Conservation (phyloP, 2,329 filamentous ascomycete genomes). For the Colletotrichum cordylinicola region DNA sequence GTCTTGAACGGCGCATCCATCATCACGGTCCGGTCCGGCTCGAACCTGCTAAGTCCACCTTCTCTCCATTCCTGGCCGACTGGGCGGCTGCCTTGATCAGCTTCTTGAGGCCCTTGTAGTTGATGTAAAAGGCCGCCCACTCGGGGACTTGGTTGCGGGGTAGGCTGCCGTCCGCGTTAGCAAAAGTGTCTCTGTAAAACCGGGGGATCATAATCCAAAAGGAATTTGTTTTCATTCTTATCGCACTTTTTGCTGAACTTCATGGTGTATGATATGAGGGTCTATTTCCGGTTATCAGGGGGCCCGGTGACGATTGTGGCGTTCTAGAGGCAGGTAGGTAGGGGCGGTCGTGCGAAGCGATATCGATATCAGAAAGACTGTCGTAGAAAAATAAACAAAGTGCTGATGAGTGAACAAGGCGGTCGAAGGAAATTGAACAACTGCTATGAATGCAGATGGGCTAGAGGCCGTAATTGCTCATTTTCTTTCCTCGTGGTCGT, state of each 20-base stretch:
- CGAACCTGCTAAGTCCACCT: slow-evolving; percentile 88
- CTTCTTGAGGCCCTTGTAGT: slow-evolving; percentile 94
- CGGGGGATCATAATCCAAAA: neutral
- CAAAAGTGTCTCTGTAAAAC: neutral
- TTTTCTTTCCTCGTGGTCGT: neutral
- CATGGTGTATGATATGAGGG: slow-evolving; percentile 54
- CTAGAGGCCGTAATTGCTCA: neutral
- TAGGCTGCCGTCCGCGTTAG: slow-evolving; percentile 53
- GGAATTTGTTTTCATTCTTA: neutral
- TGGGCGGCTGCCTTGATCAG: slow-evolving; percentile 83
- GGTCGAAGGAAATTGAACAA: neutral
- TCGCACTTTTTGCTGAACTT: slow-evolving; percentile 67
- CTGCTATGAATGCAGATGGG: slow-evolving; percentile 12
- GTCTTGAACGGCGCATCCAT: slow-evolving; percentile 32
- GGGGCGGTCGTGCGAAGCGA: neutral
- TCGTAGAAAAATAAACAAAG: neutral
- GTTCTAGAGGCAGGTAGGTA: neutral
- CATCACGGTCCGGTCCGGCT: slow-evolving; percentile 30
- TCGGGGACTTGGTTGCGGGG: slow-evolving; percentile 86
- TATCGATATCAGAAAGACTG: neutral
- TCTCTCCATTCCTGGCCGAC: slow-evolving; percentile 70
- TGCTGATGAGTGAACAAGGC: neutral
- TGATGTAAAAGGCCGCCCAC: slow-evolving; percentile 84
- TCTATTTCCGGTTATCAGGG: slow-evolving; percentile 1
- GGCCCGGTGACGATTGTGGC: slow-evolving; percentile 4